Evolutionary conservation across 495 filamentous ascomycete genomes (phyloP).

Genomic region (Aspergillus haitiensis): DNA sequence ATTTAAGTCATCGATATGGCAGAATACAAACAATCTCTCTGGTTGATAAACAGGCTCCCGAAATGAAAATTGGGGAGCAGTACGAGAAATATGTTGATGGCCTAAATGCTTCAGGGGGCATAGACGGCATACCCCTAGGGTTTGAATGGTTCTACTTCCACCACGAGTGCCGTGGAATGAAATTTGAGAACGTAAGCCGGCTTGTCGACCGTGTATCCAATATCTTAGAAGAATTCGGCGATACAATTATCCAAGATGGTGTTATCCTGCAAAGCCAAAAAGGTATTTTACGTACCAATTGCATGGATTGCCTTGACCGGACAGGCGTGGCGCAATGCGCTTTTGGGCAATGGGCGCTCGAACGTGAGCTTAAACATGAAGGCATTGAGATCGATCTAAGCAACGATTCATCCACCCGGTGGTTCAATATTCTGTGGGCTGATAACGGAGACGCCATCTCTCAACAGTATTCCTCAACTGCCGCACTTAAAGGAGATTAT

Average conservation of each 20-base stretch:
- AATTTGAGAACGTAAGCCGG: constrained; percentile 85
- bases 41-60: constrained; percentile 81
- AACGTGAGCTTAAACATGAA: constrained; percentile 71
- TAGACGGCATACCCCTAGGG: constrained; percentile 54
- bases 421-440: constrained; percentile 96
- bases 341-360: constrained; percentile 72
- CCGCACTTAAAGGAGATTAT: constrained; percentile 92
- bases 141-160: constrained; percentile 99
- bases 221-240: constrained; percentile 64
- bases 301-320: constrained; percentile 95
- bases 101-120: constrained; percentile 62
- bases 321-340: constrained; percentile 94
- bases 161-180: constrained; percentile 87
- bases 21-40: constrained; percentile 75
- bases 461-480: constrained; percentile 77
- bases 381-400: constrained; percentile 69
- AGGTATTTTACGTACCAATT: constrained; percentile 85
- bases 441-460: constrained; percentile 76
- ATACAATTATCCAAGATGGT: constrained; percentile 56
- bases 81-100: constrained; percentile 65
- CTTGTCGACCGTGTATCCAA: constrained; percentile 68
- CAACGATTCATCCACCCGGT: constrained; percentile 69
- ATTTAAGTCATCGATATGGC: constrained; percentile 66
- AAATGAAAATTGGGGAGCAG: constrained; percentile 71
- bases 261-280: constrained; percentile 57